A percentile compares a stretch with the other conserved stretches of the same genome.
Conservation (phyloP, 1,284 basidiomycete species). For the Puccinia hordei region DNA sequence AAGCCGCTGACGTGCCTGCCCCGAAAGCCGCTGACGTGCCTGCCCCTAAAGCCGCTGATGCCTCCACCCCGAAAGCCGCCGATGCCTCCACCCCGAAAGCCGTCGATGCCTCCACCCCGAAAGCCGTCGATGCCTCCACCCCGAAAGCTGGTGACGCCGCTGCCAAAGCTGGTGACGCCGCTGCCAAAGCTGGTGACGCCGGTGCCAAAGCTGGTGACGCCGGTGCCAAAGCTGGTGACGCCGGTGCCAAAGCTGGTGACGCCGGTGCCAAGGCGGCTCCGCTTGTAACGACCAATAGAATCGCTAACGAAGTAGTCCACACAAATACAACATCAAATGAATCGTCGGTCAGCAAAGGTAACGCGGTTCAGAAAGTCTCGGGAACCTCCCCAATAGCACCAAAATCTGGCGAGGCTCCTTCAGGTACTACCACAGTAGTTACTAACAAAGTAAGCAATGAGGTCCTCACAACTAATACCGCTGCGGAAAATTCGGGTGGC, state of each 20-base stretch:
- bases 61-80: too few relatives aligned
- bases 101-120: too few relatives aligned
- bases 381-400: not conserved
- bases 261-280: not conserved
- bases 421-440: conserved; percentile 1
- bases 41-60: too few relatives aligned
- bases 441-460: conserved; percentile 16
- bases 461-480: conserved; percentile 2
- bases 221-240: too few relatives aligned
- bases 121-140: too few relatives aligned
- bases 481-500: not conserved
- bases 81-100: too few relatives aligned
- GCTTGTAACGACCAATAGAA: conserved; percentile 3
- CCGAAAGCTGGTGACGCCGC: too few relatives aligned
- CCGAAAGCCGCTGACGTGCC: not conserved
- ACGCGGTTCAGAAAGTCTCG: not conserved
- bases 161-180: too few relatives aligned
- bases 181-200: too few relatives aligned
- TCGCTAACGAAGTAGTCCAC: conserved; percentile 3
- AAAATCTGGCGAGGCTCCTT: not conserved
- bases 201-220: too few relatives aligned
- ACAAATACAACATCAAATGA: conserved; percentile 14
- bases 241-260: too few relatives aligned
- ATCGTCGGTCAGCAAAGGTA: not conserved
- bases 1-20: not conserved